phyloP scores from a whole-genome alignment of 257 asterid genomes.

The Craterostigma plantagineum region DNA sequence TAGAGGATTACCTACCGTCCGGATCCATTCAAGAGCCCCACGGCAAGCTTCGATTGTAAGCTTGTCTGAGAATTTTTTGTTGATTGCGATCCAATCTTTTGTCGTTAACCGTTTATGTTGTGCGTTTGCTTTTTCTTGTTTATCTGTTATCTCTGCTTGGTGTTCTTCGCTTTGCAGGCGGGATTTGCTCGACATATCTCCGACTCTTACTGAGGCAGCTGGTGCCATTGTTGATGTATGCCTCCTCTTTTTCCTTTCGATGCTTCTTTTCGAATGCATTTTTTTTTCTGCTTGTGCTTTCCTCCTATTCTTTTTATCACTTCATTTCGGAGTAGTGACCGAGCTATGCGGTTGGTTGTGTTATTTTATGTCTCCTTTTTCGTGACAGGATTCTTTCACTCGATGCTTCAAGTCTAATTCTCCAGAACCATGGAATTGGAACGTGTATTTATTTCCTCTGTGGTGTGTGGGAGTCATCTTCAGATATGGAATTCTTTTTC shows the following conservation, averaged over 20 bases:
- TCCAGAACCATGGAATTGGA: constrained; percentile 99
- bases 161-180: constrained; percentile 22
- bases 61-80: too few relatives aligned
- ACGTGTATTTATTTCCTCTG: constrained; percentile 74
- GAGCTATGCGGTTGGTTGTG: too few relatives aligned
- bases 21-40: constrained; percentile 52
- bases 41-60: constrained; percentile 41
- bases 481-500: constrained; percentile 82
- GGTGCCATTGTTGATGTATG: constrained; percentile 92
- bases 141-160: background rate
- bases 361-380: constrained; percentile 8
- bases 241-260: background rate
- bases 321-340: too few relatives aligned
- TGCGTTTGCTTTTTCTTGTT: background rate
- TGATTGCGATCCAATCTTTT: too few relatives aligned
- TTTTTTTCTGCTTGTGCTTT: background rate
- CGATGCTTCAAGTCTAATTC: constrained; percentile 96
- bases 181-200: constrained; percentile 89
- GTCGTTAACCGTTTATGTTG: too few relatives aligned
- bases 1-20: constrained; percentile 58
- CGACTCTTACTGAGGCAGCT: constrained; percentile 88
- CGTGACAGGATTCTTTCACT: constrained; percentile 76
- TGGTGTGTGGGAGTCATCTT: constrained; percentile 93
- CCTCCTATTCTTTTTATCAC: too few relatives aligned
- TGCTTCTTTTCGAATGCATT: background rate